Percentiles rank a stretch among this genome's conserved stretches.
Evolutionary conservation across 1,284 basidiomycete genomes (phyloP).

Genomic region (Trametes versicolor): DNA sequence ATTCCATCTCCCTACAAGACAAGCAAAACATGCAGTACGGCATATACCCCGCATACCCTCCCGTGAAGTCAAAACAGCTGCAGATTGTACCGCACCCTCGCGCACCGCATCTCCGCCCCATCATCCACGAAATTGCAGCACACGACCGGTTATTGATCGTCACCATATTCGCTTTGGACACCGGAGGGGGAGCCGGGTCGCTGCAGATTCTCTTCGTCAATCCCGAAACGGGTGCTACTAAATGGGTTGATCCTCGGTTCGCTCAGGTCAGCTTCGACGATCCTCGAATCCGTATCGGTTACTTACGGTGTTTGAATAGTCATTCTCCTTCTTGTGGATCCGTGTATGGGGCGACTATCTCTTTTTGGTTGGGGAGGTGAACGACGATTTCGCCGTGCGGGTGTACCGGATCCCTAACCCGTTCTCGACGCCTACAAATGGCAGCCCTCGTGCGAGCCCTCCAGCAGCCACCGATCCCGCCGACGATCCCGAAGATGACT

Average conservation of each 20-base stretch:
- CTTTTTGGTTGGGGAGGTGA: conserved; percentile 41
- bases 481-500: conserved; percentile 24
- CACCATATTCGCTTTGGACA: conserved; percentile 45
- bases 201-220: conserved; percentile 52
- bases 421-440: conserved; percentile 15
- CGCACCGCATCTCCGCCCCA: conserved; percentile 32
- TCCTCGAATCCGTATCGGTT: not conserved
- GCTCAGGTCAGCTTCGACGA: conserved; percentile 42
- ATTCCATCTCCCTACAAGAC: conserved; percentile 37
- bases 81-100: conserved; percentile 35
- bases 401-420: conserved; percentile 41
- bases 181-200: conserved; percentile 39
- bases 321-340: conserved; percentile 42
- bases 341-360: conserved; percentile 41
- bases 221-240: conserved; percentile 41
- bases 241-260: conserved; percentile 44
- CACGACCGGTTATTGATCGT: conserved; percentile 46
- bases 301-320: conserved; percentile 29
- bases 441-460: conserved; percentile 22
- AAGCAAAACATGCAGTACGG: conserved; percentile 30
- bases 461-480: conserved; percentile 10
- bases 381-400: conserved; percentile 42
- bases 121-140: conserved; percentile 42
- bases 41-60: conserved; percentile 33
- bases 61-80: conserved; percentile 34